phyloP scores from a whole-genome alignment of 805 yeast genomes.

The Monosporozyma aquatica region DNA sequence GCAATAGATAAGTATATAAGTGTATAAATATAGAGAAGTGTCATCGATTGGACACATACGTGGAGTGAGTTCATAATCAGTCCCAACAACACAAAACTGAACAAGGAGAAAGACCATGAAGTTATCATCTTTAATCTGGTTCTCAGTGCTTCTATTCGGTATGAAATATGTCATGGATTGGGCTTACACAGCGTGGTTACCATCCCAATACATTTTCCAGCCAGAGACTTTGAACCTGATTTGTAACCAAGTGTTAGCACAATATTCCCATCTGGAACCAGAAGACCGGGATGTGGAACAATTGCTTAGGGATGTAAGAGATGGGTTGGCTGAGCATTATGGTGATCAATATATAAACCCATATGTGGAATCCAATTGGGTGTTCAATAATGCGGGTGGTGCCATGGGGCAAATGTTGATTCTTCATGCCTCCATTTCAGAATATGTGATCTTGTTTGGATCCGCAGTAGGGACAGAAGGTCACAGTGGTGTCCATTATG shows the following conservation, averaged over 20 bases:
- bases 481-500: conserved; percentile 90
- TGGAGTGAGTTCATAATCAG: too few species aligned
- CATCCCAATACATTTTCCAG: conserved; percentile 64
- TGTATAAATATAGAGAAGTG: too few species aligned
- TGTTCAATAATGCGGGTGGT: conserved; percentile 95
- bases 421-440: conserved; percentile 88
- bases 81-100: neutral
- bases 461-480: conserved; percentile 94
- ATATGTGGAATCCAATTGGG: conserved; percentile 76
- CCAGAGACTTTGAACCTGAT: conserved; percentile 48
- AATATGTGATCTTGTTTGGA: conserved; percentile 89
- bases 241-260: conserved; percentile 44
- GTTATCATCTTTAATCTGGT: neutral
- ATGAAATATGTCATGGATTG: conserved; percentile 19
- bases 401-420: conserved; percentile 97
- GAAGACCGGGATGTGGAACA: conserved; percentile 36
- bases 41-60: too few species aligned
- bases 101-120: neutral
- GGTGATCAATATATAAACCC: conserved; percentile 67
- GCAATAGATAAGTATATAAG: too few species aligned
- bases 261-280: conserved; percentile 27
- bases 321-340: conserved; percentile 50
- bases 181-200: conserved; percentile 56
- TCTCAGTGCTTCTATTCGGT: conserved; percentile 9
- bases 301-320: conserved; percentile 53